Conservation (phyloP, 2,329 filamentous ascomycete species). For the Rhexocercosporidium sp. region DNA sequence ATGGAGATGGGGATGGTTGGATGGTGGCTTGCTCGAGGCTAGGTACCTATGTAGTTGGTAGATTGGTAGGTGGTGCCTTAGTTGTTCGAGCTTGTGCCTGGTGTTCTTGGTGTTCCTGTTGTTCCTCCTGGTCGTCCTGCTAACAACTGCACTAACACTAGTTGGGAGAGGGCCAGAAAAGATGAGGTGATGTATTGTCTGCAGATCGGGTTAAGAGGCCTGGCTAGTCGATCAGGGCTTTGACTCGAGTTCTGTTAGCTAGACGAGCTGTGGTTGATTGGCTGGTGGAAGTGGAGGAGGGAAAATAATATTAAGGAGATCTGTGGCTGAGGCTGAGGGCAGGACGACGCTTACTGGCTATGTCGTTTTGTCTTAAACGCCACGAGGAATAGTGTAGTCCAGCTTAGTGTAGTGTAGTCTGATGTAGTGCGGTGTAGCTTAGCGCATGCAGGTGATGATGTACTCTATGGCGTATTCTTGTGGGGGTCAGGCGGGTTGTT, state of each 20-base stretch:
- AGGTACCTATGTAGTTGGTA: no score
- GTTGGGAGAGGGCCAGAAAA: not conserved
- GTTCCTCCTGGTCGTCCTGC: not conserved
- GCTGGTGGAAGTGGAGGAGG: not conserved
- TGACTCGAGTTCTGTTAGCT: not conserved
- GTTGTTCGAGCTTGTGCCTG: no score
- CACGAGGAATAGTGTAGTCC: not conserved
- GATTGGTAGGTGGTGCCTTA: no score
- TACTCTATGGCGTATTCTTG: no score
- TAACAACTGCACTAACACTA: slow-evolving; percentile 6
- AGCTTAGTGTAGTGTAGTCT: not conserved
- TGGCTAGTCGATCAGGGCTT: not conserved
- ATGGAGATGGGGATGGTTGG: no score
- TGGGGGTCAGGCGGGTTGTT: not conserved
- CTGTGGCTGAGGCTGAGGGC: slow-evolving; percentile 3
- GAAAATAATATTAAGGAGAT: not conserved
- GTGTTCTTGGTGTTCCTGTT: not conserved
- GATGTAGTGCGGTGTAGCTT: not conserved
- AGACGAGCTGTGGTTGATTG: not conserved
- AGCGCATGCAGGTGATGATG: not conserved
- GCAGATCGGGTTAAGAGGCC: slow-evolving; percentile 8
- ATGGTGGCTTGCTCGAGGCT: not conserved
- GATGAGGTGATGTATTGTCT: slow-evolving; percentile 5
- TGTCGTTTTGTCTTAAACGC: not conserved
- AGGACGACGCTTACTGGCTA: not conserved